Evolutionary conservation across 257 asterid species (phyloP), one percentile per base, ranked within the genome.

Genomic region (Euphrasia confusa): DNA sequence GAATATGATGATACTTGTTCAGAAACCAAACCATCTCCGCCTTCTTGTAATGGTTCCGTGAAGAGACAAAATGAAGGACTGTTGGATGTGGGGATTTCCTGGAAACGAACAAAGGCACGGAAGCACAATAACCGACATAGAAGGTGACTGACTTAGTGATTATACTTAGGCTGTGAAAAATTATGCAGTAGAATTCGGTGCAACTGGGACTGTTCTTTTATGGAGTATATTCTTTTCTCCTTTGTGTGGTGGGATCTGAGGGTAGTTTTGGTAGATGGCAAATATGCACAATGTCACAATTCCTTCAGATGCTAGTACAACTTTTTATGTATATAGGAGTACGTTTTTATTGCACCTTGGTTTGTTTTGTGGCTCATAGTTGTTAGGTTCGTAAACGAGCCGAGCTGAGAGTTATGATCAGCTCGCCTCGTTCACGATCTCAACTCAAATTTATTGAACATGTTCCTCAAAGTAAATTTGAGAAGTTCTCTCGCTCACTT

Each of bases 21-120:
- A 27, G 77, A 67, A 8, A 14, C 17, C 2, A 76, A 72, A 58
- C 68, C 68, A 2, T 26, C 74, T 58, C 14, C 71, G 33, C 49
- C 69, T 24, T 67, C 69, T 24, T 64, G 71, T 52, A 79, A 77
- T 54, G 80, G 78, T 60, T 62, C 75, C 1, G 45, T 73, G 50
- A 87, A 87, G 80, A 74, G 88, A 75, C 66, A 58, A 45, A 64
- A 61, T 42, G 87, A 70, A 66, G 62, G 72, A 8, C 11, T 69
- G 40, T 56, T 75, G 17, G 90, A 70, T 39, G 21, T 64, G 3
- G 79, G 77, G 65, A 61, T 82, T 13, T 77, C 84, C 7, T 77
- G 89, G 80, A 77, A 71, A 55, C 75, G 74, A 68, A 82, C 85
- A 3, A 85, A 77, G 69, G 79, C 82, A 11, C 70, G 86, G 10